phyloP scores from a whole-genome alignment of 176 grass and related monocot genomes.

The Carex parvula region DNA sequence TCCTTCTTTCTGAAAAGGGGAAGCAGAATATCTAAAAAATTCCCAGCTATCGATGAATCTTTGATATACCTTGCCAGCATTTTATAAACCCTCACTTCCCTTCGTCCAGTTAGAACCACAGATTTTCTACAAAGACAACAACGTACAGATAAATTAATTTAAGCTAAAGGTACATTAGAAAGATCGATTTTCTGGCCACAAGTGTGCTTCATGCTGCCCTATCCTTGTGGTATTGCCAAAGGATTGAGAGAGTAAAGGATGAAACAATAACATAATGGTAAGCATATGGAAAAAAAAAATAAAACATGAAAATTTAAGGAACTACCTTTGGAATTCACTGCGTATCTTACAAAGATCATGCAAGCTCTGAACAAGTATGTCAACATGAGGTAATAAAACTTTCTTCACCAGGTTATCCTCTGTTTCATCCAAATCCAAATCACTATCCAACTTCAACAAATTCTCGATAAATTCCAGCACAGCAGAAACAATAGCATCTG shows the following conservation, averaged over 20 bases:
- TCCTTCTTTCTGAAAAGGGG: conserved; percentile 82
- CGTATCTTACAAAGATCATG: conserved; percentile 67
- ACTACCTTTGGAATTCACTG: conserved; percentile 65
- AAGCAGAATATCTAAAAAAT: conserved; percentile 70
- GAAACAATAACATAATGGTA: not conserved
- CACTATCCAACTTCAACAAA: conserved; percentile 72
- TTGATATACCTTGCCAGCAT: conserved; percentile 70
- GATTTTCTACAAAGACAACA: conserved; percentile 53
- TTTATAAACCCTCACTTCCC: conserved; percentile 76
- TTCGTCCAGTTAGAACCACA: conserved; percentile 54
- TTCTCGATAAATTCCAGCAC: conserved; percentile 82
- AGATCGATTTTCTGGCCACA: not conserved
- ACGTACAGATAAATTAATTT: not conserved
- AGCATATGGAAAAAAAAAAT: conserved; percentile 8
- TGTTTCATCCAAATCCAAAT: conserved; percentile 44
- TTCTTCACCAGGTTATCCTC: conserved; percentile 48
- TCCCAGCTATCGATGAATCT: conserved; percentile 41
- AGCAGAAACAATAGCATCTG: conserved; percentile 66
- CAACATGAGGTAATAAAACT: conserved; percentile 70
- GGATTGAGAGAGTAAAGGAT: not conserved
- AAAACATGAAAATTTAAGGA: conserved; percentile 7
- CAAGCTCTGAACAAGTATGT: conserved; percentile 72
- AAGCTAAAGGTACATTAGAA: not conserved
- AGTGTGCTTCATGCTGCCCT: not conserved
- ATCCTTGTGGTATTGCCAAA: not conserved